Base-by-base conservation (phyloP, 441 rosid species). In the Pelargonium cotyledonis region DNA sequence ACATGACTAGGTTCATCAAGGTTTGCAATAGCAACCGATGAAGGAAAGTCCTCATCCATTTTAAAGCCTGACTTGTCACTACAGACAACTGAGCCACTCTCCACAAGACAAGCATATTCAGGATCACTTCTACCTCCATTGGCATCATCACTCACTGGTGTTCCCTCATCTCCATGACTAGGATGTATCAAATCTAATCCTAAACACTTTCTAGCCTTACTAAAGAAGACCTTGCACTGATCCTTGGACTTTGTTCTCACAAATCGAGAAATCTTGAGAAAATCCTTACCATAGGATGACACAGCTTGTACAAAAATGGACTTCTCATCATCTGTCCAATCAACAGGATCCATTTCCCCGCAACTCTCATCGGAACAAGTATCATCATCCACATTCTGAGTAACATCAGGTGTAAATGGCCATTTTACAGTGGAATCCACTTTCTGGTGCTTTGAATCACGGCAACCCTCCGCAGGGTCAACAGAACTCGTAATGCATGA, bases 241-340 rank as follows among this genome's bases (percentile, higher is more conserved):
- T 88, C 91, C 77, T 75, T 80, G 44, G 98, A 85, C 73, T 90
- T 89, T 66, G 99, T 88, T 72, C 86, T 66, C 8, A 95, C 83
- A 38, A 74, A 81, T 16, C 69, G 79, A 18, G 98, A 88, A 67
- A 95, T 83, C 84, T 73, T 79, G 8, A 78, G 79, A 84, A 95
- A 95, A 85, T 95, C 90, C 83, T 92, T 95, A 7, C 99, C 98
- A 72, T 83, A 87, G 12, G 81, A 66, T 9, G 92, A 85, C 41
- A 92, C 81, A 6, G 95, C 93, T 73, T 75, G 86, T 57, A 92
- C 73, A 79, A 95, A 92, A 61, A 81, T 68, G 61, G 89, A 85
- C 72, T 91, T 89, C 70, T 95, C 98, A 74, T 85, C 90, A 72
- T 96, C 98, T 8, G 97, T 92, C 99, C 98, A 96, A 76, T 88